Evolutionary conservation across 495 filamentous ascomycete genomes (phyloP).

Genomic region (Hypoxylon fuscum): DNA sequence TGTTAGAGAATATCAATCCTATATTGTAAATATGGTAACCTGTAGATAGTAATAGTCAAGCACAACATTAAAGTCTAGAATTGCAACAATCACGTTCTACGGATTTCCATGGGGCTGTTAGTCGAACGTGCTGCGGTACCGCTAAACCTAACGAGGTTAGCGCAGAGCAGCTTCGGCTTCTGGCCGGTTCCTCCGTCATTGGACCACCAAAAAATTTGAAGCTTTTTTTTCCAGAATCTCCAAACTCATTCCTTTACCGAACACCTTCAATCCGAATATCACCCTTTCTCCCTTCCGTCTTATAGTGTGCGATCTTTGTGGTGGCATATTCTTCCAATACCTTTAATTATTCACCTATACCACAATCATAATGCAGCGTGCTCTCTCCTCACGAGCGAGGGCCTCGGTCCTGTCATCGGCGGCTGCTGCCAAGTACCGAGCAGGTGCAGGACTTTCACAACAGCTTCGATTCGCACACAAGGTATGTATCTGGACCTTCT

Average conservation of each 20-base stretch:
- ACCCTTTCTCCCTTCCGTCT: conserved; percentile 11
- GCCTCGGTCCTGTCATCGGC: conserved; percentile 72
- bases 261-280: conserved; percentile 25
- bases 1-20: no score
- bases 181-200: conserved; percentile 40
- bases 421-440: conserved; percentile 65
- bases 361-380: conserved; percentile 72
- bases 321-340: conserved; percentile 41
- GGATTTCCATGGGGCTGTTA: conserved; percentile 37
- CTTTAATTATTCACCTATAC: conserved; percentile 37
- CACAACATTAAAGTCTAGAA: conserved; percentile 19
- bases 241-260: conserved; percentile 24
- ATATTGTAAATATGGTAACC: no score
- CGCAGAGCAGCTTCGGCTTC: conserved; percentile 31
- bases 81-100: conserved; percentile 42
- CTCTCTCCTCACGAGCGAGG: conserved; percentile 70
- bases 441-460: conserved; percentile 65
- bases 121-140: conserved; percentile 12
- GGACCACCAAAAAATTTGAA: conserved; percentile 46
- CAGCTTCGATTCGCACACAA: conserved; percentile 95
- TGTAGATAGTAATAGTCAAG: no score
- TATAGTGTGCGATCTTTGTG: conserved; percentile 23
- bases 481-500: conserved; percentile 61
- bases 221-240: conserved; percentile 41
- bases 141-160: conserved; percentile 34